Base-by-base conservation (phyloP, 768 basidiomycete species). In the Rhizopogon sp. region DNA sequence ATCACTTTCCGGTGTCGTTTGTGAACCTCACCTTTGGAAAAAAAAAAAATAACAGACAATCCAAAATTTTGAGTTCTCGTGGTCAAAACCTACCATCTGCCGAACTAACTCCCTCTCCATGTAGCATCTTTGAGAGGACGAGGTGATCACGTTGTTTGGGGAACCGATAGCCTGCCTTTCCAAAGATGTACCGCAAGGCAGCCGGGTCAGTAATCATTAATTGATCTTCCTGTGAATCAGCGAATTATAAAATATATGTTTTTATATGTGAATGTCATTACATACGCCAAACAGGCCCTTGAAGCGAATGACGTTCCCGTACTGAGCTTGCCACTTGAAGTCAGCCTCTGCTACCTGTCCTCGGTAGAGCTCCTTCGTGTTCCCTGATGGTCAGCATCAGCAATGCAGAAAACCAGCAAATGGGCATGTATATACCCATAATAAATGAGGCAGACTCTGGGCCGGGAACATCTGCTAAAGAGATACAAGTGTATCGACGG, bases 151-250 rank as follows among this genome's bases (percentile, higher is more conserved):
- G 54, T 25, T 56, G 72, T 53, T 78, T 81, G 25, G 61, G 63
- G 55, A 74, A 81, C 29, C 67, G 66, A 54, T 81, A 78, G 3
- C 70, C 75, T 3, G 74, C 69, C 2, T 75, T 75, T 31, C 73
- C 72, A 56, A 75, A 72, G 40, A 80, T 69, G 53, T 60, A 61
- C 37, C 64, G 69, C 0, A 71, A 43, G 5, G 77, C 79, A 58
- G 81, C 80, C 5, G 77, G 73, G 61, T 81, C 79, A 5, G 76
- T 65, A 4, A 80, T 59, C 35, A 79, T 61, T 17, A 81, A 73
- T 28, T 72, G 68, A 53, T 79, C 73, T 58, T 72, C 25, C 25
- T 25, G 25, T 25, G 0, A 25, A 4, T 25, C 3, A 25, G 25
- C 25, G 25, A 25, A 25, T 39, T 14, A 50, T 37, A 22, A 39